Evolutionary conservation across 768 basidiomycete species (phyloP), one percentile per base, ranked within the genome.

Genomic region (Pleurotus salmoneostramineus): DNA sequence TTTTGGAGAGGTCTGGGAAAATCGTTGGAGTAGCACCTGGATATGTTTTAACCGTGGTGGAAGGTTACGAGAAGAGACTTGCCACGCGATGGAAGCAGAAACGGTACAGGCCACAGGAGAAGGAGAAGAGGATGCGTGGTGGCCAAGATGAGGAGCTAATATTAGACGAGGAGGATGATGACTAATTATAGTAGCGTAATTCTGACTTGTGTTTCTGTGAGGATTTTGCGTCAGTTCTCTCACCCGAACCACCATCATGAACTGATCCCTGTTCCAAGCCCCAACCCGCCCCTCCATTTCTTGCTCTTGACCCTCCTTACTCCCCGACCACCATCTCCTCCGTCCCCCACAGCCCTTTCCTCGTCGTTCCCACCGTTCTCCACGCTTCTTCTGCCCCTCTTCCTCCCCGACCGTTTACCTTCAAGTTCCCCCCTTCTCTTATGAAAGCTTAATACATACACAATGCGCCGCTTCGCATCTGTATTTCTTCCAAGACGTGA

Each of bases 401-500:
- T 40, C 11, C 52, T 17, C 49, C 12, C 27, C 40, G n/a, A 48
- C 15, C 46, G 48, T 56, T 55, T 14, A 33, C 42, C 59, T 40
- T 40, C 37, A 40, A 40, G 37, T 40, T n/a, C 36, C 50, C 46
- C 34, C 45, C 27, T 27, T 27, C 21, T 58, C 58, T 44, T 43
- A 62, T 63, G 61, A 57, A 37, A 15, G 49, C 61, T 46, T 61
- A 44, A 51, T 36, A 45, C 54, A 57, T 40, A 27, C 21, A 27
- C 21, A 34, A 89, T 89, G 87, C 85, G 85, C 66, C 83, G 87
- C 63, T 72, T 90, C 67, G 79, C 79, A 57, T 81, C 84, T 51
- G 80, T 84, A 64, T 83, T 89, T 63, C 65, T 69, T 66, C 67
- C 72, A 65, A 76, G 72, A 66, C 73, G 71, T 45, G 52, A 55